phyloP scores from a whole-genome alignment of 2,329 filamentous ascomycete species.

The Magnaporthales sp. region DNA sequence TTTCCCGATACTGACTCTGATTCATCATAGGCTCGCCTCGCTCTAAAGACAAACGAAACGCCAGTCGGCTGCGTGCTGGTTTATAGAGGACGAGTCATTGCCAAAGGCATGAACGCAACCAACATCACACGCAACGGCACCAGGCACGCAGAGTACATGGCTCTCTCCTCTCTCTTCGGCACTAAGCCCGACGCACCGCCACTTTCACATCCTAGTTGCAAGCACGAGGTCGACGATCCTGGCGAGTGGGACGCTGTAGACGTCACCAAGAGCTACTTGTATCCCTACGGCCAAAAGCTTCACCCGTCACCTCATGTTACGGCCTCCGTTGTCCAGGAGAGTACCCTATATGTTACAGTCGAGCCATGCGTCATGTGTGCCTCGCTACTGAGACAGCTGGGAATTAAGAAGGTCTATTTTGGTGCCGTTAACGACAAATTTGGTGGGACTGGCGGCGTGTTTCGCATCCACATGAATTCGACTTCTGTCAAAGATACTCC shows the following conservation, averaged over 20 bases:
- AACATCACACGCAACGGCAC: conserved; percentile 88
- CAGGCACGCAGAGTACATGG: conserved; percentile 91
- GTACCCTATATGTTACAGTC: conserved; percentile 87
- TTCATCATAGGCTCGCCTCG: conserved; percentile 63
- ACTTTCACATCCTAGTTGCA: not conserved
- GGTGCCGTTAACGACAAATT: conserved; percentile 96
- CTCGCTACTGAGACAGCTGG: conserved; percentile 79
- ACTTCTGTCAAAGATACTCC: conserved; percentile 16
- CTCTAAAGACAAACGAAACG: conserved; percentile 80
- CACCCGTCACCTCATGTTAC: conserved; percentile 49
- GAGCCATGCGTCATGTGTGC: conserved; percentile 99
- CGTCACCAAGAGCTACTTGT: conserved; percentile 46
- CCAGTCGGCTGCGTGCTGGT: conserved; percentile 96
- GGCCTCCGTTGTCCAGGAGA: conserved; percentile 58
- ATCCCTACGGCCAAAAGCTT: conserved; percentile 52
- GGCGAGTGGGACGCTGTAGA: conserved; percentile 40
- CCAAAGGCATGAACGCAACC: conserved; percentile 92
- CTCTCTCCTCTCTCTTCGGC: conserved; percentile 50
- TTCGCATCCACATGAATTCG: conserved; percentile 69
- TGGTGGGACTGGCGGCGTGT: conserved; percentile 88
- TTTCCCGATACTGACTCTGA: conserved; percentile 8
- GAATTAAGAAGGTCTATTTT: conserved; percentile 85
- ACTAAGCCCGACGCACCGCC: not conserved
- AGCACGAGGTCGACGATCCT: conserved; percentile 24
- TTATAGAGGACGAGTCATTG: conserved; percentile 68